Evolutionary conservation across 2,329 filamentous ascomycete species (phyloP).

Genomic region (Cladorrhinum sp.): DNA sequence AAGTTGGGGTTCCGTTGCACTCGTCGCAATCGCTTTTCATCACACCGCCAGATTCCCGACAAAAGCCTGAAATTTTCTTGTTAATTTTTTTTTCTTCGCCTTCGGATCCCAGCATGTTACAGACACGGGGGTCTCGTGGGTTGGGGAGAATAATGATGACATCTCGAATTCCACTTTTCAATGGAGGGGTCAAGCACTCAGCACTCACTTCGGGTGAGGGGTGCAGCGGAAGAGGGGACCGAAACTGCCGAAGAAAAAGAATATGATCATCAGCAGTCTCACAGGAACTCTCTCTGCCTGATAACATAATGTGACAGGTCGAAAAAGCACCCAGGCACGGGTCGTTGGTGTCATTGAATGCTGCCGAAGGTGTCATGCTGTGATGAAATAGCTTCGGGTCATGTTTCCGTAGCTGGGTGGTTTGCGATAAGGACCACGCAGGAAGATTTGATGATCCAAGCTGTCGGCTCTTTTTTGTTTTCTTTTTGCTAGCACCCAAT

Average conservation of each 20-base stretch:
- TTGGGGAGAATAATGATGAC: not conserved
- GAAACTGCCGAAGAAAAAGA: not conserved
- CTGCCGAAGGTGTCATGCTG: not conserved
- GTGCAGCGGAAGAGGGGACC: not conserved
- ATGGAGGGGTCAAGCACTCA: not conserved
- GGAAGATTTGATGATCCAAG: not conserved
- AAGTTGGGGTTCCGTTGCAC: not conserved
- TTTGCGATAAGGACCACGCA: not conserved
- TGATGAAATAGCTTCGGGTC: not conserved
- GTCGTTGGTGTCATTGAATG: not conserved
- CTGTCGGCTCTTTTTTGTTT: not conserved
- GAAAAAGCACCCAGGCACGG: not conserved
- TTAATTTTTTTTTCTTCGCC: not conserved
- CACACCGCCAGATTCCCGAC: conserved; percentile 14
- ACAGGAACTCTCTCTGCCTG: not conserved
- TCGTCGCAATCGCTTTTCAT: not conserved
- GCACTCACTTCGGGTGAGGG: not conserved
- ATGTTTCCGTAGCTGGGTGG: not conserved
- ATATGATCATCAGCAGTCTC: not conserved
- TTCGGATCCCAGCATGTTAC: not conserved
- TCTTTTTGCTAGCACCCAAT: not conserved
- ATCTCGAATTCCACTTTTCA: not conserved
- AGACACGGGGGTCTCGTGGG: not conserved
- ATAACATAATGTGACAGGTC: not conserved
- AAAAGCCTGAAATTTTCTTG: not conserved